Percentiles rank a stretch among this genome's conserved stretches.
phyloP scores from a whole-genome alignment of 1,284 basidiomycete genomes.

The Leccinum holopus region DNA sequence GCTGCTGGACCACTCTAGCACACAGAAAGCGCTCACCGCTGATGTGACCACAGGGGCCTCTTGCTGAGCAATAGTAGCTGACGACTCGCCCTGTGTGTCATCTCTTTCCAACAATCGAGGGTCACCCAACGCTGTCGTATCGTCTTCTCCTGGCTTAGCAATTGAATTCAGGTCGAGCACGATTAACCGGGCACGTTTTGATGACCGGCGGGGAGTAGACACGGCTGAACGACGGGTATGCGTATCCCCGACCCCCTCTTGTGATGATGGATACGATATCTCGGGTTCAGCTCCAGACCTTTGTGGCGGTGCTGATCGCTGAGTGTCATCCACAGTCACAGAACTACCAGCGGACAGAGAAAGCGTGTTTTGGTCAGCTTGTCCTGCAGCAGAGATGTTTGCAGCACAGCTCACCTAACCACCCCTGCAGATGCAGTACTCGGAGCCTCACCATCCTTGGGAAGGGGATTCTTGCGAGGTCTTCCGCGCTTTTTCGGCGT shows the following conservation, averaged over 20 bases:
- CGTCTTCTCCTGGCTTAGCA: neutral
- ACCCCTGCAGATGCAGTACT: neutral
- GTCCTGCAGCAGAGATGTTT: neutral
- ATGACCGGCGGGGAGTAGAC: neutral
- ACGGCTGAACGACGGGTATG: neutral
- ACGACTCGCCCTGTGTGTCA: neutral
- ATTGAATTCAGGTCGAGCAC: neutral
- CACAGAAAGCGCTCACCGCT: slow-evolving; percentile 9
- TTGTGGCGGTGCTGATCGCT: neutral
- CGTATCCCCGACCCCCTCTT: neutral
- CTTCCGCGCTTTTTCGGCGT: slow-evolving; percentile 34
- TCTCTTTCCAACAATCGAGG: neutral
- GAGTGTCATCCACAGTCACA: neutral
- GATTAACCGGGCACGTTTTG: slow-evolving; percentile 7
- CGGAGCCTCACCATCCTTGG: slow-evolving; percentile 8
- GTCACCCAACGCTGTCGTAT: neutral
- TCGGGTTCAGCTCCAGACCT: slow-evolving; percentile 1
- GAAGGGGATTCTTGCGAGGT: slow-evolving; percentile 32
- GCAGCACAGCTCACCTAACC: neutral
- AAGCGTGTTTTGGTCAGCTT: neutral
- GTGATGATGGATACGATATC: neutral
- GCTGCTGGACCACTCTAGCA: slow-evolving; percentile 1
- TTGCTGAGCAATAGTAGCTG: slow-evolving; percentile 3
- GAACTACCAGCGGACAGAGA: neutral
- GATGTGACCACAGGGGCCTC: neutral